Evolutionary conservation across 192 early-diverging fungal species (phyloP), one percentile per base, ranked within the genome.

Genomic region (Thamnidium elegans): DNA sequence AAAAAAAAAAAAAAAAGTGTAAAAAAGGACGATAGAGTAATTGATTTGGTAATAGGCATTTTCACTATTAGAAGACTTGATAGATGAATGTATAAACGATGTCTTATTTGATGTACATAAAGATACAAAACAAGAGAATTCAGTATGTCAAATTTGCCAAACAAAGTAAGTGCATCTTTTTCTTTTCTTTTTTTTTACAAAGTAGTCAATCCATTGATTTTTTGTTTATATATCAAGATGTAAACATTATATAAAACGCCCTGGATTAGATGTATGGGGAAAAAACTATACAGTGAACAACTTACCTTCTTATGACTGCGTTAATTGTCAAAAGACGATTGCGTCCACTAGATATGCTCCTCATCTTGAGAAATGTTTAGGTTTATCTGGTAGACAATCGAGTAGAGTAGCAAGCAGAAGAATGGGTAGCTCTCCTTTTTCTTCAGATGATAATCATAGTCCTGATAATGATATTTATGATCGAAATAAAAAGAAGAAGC

Each of bases 361-460:
- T 31, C 94, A 96, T 70, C 80, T 96, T 46, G 92, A 94, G 79
- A 96, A 94, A 66, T 96, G 94, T 79, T 78, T 96, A 62, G 94
- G 94, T 7, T 73, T 96, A 34, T 85, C 89, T 10, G 85, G 90
- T 9, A 72, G 89, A 66, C 65, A 71, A 11, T 82, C 81, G 23
- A 84, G 79, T 64, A 73, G 84, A 46, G 79, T 82, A 21, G 83
- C 85, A 5, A 87, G 72, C 66, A 64, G 84, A 53, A 79, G 79
- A 63, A 71, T 71, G 63, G 69, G 69, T 20, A 58, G 55, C 2
- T 70, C 68, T 1, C 68, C 68, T 9, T 70, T 55, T 36, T 65
- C 46, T 48, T 30, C 69, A 6, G 69, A 58, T 30, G 64, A 71
- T 50, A 44, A 34, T 23, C 31, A 39, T 26, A 51, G 53, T 61